These are phyloP conservation scores for Geotrichum candidum DNA, from an alignment of 1,139 yeast genomes.

Conservation along the genomic window DNA sequence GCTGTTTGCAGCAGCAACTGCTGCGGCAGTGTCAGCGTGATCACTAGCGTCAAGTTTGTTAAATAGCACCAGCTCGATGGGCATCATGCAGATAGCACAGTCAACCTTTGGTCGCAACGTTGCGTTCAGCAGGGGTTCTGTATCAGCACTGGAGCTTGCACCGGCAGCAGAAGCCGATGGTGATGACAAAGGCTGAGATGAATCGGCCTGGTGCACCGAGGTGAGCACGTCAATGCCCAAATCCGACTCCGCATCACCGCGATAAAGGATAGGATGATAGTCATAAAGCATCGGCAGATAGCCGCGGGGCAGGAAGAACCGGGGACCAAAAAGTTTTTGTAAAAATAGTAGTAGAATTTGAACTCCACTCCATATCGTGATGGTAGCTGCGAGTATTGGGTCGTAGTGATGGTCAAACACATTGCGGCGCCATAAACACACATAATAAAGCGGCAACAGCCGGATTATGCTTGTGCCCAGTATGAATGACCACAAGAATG, in stretches of 20 bases:
- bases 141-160: conserved; percentile 7
- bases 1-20: conserved; percentile 23
- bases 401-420: conserved; percentile 56
- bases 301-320: conserved; percentile 75
- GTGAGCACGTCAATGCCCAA: conserved; percentile 25
- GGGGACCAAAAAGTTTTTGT: conserved; percentile 66
- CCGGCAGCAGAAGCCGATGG: not conserved
- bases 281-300: conserved; percentile 75
- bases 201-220: not conserved
- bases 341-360: conserved; percentile 53
- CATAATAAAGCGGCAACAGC: conserved; percentile 57
- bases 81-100: conserved; percentile 88
- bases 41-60: not conserved
- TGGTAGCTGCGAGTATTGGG: conserved; percentile 41
- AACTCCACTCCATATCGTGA: conserved; percentile 48
- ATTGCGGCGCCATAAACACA: conserved; percentile 41
- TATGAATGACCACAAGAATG: conserved; percentile 67
- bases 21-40: conserved; percentile 30
- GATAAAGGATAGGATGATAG: conserved; percentile 62
- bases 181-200: not conserved
- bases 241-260: conserved; percentile 59
- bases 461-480: conserved; percentile 61
- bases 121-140: not conserved
- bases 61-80: conserved; percentile 55
- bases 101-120: conserved; percentile 37